phyloP scores from a whole-genome alignment of 2,329 filamentous ascomycete genomes.

The Dactylellina parvicollis region DNA sequence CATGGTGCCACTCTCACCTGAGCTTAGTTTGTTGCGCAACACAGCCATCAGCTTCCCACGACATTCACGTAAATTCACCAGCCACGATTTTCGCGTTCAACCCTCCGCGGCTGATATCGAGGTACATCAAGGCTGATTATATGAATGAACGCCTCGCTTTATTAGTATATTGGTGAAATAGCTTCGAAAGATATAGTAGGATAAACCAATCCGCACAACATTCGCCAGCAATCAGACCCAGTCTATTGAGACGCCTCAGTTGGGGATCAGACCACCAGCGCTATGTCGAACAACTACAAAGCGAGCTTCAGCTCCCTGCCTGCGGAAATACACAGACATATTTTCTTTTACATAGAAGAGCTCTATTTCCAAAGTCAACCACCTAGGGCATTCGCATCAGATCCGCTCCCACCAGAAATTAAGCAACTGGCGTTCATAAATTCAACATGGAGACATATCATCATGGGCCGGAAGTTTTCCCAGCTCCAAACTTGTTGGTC shows the following conservation, averaged over 20 bases:
- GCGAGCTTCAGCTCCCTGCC: background rate
- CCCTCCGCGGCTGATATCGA: too few relatives aligned
- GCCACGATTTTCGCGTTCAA: too few relatives aligned
- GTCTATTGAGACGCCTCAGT: too few relatives aligned
- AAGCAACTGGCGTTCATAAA: background rate
- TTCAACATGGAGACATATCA: background rate
- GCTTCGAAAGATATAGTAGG: too few relatives aligned
- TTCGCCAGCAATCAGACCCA: too few relatives aligned
- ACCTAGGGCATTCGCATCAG: background rate
- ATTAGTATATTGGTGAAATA: too few relatives aligned
- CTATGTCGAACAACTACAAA: background rate
- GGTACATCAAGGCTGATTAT: too few relatives aligned
- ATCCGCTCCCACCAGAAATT: background rate
- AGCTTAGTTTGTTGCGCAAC: conserved; percentile 20
- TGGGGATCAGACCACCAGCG: too few relatives aligned
- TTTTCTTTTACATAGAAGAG: background rate
- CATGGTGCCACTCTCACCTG: conserved; percentile 46
- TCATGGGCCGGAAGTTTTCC: background rate
- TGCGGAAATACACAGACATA: background rate
- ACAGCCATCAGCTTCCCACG: conserved; percentile 11
- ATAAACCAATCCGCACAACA: too few relatives aligned
- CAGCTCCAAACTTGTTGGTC: background rate
- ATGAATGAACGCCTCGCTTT: too few relatives aligned
- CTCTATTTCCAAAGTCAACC: background rate
- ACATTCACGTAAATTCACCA: too few relatives aligned